Conservation (phyloP, 176 grass and related monocot species). For the Oryza officinalis region DNA sequence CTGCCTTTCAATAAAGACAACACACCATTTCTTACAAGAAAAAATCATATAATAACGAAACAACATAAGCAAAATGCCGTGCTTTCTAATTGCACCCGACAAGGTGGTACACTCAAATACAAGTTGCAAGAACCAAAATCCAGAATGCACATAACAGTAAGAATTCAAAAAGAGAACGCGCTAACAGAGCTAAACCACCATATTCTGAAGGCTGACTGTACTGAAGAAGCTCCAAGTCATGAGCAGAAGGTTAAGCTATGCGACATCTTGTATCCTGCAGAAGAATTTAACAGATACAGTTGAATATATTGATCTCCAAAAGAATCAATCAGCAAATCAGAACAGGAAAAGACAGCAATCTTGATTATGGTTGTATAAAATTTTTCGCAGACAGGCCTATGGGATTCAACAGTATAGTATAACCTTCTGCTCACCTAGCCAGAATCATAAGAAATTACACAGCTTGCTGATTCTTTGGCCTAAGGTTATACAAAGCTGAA, state of each 20-base stretch:
- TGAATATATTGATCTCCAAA: conserved; percentile 20
- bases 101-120: conserved; percentile 24
- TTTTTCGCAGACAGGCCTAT: not conserved
- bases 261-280: not conserved
- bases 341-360: not conserved
- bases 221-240: not conserved
- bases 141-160: conserved; percentile 25
- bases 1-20: not conserved
- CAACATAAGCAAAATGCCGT: not conserved
- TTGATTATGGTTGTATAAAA: conserved; percentile 14
- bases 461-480: conserved; percentile 1
- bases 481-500: conserved; percentile 17
- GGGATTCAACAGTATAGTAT: conserved; percentile 12
- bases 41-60: not conserved
- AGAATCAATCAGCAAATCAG: not conserved
- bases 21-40: not conserved
- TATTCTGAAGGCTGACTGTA: not conserved
- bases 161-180: not conserved
- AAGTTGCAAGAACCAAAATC: conserved; percentile 6
- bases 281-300: not conserved
- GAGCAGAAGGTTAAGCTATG: not conserved
- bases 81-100: not conserved
- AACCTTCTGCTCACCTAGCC: not conserved
- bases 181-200: not conserved
- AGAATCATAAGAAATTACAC: not conserved